These are phyloP conservation scores for Kickxella alabastrina DNA, from an alignment of 192 early-diverging fungal species.

Conservation along the genomic window DNA sequence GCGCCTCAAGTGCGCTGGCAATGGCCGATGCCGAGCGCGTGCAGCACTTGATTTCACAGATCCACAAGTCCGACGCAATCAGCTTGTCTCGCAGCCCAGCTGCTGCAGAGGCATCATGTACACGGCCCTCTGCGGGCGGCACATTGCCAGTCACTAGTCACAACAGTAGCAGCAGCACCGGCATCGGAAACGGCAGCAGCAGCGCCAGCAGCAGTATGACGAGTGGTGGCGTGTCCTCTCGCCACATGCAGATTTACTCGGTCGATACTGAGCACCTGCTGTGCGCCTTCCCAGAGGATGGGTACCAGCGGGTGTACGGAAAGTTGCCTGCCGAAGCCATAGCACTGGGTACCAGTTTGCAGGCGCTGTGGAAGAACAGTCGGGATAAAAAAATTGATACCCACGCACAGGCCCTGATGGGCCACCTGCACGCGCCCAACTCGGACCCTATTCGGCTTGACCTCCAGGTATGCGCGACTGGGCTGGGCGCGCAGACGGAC, in stretches of 20 bases:
- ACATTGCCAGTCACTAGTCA: neutral
- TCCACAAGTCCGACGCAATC: slow-evolving; percentile 35
- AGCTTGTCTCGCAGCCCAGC: slow-evolving; percentile 6
- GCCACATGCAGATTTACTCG: slow-evolving; percentile 50
- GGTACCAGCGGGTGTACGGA: slow-evolving; percentile 32
- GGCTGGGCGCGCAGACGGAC: slow-evolving; percentile 5
- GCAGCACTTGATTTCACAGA: slow-evolving; percentile 31
- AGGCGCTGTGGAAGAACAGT: slow-evolving; percentile 26
- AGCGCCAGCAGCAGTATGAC: too few species aligned
- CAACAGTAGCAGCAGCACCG: slow-evolving; percentile 6
- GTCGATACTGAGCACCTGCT: slow-evolving; percentile 28
- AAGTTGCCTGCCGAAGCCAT: slow-evolving; percentile 14
- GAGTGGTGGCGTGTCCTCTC: slow-evolving; percentile 26
- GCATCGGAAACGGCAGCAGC: neutral
- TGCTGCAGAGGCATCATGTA: too few species aligned
- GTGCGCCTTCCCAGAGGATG: slow-evolving; percentile 49
- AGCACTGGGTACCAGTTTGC: slow-evolving; percentile 15
- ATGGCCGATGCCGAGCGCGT: slow-evolving; percentile 28
- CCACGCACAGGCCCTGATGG: slow-evolving; percentile 23
- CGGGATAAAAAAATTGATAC: slow-evolving; percentile 17
- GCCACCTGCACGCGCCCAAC: slow-evolving; percentile 11
- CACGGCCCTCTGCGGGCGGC: too few species aligned
- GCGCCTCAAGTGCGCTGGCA: slow-evolving; percentile 24
- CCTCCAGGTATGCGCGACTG: slow-evolving; percentile 19
- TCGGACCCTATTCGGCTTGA: slow-evolving; percentile 38